Evolutionary conservation across 1,139 yeast genomes (phyloP).

Genomic region (Saccharomyces hybrid): DNA sequence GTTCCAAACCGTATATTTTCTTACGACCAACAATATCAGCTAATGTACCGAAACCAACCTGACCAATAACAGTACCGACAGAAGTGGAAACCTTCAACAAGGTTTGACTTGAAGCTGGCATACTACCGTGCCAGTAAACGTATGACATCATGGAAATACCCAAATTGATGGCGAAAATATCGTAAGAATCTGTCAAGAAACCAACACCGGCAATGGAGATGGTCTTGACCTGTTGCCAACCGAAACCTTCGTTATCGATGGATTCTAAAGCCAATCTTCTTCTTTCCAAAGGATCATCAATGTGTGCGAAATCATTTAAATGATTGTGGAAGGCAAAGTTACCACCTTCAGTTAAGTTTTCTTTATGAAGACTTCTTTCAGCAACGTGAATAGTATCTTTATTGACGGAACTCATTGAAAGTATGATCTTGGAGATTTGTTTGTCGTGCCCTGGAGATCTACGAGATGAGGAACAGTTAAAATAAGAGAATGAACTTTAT

Average conservation of each 20-base stretch:
- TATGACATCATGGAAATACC: conserved; percentile 68
- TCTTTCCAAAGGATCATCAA: conserved; percentile 83
- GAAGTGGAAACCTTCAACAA: conserved; percentile 82
- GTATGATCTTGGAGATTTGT: conserved; percentile 1
- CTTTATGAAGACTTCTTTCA: neutral
- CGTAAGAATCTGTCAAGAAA: conserved; percentile 87
- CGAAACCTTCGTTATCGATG: conserved; percentile 75
- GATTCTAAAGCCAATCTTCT: conserved; percentile 84
- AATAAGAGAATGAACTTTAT: neutral
- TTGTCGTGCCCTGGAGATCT: neutral
- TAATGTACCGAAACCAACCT: conserved; percentile 72
- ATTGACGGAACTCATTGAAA: neutral
- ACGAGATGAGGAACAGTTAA: neutral
- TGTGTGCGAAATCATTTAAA: conserved; percentile 73
- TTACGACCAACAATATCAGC: conserved; percentile 88
- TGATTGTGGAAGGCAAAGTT: conserved; percentile 87
- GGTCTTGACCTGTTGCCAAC: conserved; percentile 86
- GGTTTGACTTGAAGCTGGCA: conserved; percentile 63
- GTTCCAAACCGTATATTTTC: conserved; percentile 78
- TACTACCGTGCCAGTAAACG: conserved; percentile 61
- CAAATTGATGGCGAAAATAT: conserved; percentile 81
- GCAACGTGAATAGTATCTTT: neutral
- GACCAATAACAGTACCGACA: conserved; percentile 92
- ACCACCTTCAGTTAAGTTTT: conserved; percentile 56
- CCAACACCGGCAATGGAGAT: conserved; percentile 91